phyloP scores from a whole-genome alignment of 257 asterid species.

The Solanum sitiens region DNA sequence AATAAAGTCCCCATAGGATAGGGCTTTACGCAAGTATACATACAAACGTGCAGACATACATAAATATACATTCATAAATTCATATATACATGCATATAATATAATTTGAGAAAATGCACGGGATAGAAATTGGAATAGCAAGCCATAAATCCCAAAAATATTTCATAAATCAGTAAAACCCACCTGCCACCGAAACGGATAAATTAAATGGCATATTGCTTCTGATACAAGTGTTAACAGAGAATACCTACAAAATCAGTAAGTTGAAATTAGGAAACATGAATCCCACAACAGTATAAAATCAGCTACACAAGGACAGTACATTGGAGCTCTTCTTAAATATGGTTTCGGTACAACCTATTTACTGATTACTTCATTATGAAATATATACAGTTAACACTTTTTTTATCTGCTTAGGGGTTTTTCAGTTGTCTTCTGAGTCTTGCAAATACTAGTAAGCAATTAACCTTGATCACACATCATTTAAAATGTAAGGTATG shows the following conservation, averaged over 20 bases:
- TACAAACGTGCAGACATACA: not conserved
- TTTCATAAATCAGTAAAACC: not conserved
- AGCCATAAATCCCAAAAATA: not conserved
- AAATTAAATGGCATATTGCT: constrained; percentile 93
- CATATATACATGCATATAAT: constrained; percentile 5
- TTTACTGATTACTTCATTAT: not conserved
- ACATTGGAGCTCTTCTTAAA: not conserved
- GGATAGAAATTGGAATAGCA: not conserved
- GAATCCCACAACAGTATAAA: not conserved
- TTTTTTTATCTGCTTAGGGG: not conserved
- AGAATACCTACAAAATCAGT: constrained; percentile 64
- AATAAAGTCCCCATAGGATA: constrained; percentile 7
- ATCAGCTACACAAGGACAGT: not conserved
- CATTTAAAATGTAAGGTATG: not conserved
- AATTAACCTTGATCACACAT: not conserved
- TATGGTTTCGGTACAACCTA: not conserved
- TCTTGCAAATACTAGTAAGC: not conserved
- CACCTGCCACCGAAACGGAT: constrained; percentile 99
- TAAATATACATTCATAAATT: not conserved
- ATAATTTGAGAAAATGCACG: not conserved
- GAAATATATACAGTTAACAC: not conserved
- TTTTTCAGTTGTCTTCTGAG: not conserved
- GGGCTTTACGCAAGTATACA: not conserved
- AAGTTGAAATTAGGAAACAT: not conserved
- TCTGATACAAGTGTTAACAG: constrained; percentile 92